A percentile compares a stretch with the other conserved stretches of the same genome.
Evolutionary conservation across 2,329 filamentous ascomycete genomes (phyloP).

Genomic region (Orbilia oligospora): DNA sequence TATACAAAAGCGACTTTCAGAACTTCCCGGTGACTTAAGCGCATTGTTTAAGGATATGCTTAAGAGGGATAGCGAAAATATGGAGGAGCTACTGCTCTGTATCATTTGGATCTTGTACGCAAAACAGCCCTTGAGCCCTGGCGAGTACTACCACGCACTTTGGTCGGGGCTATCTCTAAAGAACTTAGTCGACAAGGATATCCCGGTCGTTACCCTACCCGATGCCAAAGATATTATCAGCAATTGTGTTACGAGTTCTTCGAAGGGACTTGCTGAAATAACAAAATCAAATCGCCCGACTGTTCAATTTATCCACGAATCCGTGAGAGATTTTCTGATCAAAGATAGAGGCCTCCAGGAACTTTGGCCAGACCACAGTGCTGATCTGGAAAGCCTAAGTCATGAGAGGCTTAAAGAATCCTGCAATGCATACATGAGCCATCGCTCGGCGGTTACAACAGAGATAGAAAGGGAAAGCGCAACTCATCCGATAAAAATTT

Average conservation of each 20-base stretch:
- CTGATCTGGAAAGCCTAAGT: constrained; percentile 62
- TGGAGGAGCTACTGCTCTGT: constrained; percentile 66
- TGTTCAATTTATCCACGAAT: constrained; percentile 67
- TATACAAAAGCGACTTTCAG: constrained; percentile 64
- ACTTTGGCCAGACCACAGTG: constrained; percentile 48
- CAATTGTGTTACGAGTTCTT: constrained; percentile 63
- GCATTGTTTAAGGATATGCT: constrained; percentile 72
- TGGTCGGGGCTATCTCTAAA: constrained; percentile 48
- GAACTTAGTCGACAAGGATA: constrained; percentile 19
- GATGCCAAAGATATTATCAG: constrained; percentile 33
- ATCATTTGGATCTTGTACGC: constrained; percentile 58
- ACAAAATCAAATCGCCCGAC: constrained; percentile 62
- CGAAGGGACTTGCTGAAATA: constrained; percentile 66
- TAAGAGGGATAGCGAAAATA: constrained; percentile 68
- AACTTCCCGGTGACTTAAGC: constrained; percentile 65
- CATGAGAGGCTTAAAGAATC: constrained; percentile 69
- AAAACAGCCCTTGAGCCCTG: constrained; percentile 48
- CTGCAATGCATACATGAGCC: constrained; percentile 68
- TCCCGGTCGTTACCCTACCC: constrained; percentile 23
- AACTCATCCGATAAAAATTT: constrained; percentile 32
- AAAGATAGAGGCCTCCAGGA: constrained; percentile 64
- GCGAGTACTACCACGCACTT: constrained; percentile 62
- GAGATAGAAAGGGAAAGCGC: neutral
- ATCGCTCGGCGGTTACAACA: neutral
- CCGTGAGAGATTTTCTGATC: constrained; percentile 66